Percentiles rank a stretch among this genome's conserved stretches.
Evolutionary conservation across 2,329 filamentous ascomycete genomes (phyloP).

Genomic region (Periconia sp.): DNA sequence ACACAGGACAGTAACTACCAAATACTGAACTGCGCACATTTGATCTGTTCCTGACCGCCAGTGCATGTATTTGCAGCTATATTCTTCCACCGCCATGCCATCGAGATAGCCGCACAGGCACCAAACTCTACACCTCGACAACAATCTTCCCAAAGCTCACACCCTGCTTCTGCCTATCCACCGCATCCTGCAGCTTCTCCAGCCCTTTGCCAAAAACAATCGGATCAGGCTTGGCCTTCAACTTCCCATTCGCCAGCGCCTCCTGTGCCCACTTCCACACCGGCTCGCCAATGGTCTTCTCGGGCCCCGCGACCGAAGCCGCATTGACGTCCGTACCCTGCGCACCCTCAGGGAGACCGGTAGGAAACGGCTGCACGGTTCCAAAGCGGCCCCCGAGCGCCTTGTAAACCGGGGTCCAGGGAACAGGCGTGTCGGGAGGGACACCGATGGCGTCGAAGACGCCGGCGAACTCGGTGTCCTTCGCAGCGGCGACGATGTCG

Average conservation of each 20-base stretch:
- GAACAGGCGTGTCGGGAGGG: conserved; percentile 25
- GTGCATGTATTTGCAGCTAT: no score
- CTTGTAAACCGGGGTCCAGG: conserved; percentile 35
- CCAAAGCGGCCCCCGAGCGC: conserved; percentile 38
- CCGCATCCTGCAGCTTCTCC: conserved; percentile 33
- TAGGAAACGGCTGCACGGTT: conserved; percentile 24
- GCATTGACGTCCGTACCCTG: conserved; percentile 31
- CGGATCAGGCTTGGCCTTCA: conserved; percentile 39
- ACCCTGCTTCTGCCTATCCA: conserved; percentile 35
- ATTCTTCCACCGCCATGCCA: no score
- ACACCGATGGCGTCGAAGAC: conserved; percentile 49
- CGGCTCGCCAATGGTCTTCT: conserved; percentile 37
- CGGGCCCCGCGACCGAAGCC: conserved; percentile 21
- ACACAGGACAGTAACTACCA: no score
- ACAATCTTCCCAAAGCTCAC: conserved; percentile 44
- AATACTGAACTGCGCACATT: no score
- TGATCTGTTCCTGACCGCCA: no score
- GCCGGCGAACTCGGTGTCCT: conserved; percentile 50
- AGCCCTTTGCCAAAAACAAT: conserved; percentile 36
- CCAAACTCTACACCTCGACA: conserved; percentile 23
- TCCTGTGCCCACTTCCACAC: conserved; percentile 42
- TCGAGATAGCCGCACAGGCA: no score
- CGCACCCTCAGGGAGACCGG: conserved; percentile 33
- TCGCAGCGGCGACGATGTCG: conserved; percentile 48
- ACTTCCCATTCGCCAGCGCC: conserved; percentile 35